Evolutionary conservation across 2,329 filamentous ascomycete genomes (phyloP), one percentile per base, ranked within the genome.

Genomic region (Arthrinium puccinioides): DNA sequence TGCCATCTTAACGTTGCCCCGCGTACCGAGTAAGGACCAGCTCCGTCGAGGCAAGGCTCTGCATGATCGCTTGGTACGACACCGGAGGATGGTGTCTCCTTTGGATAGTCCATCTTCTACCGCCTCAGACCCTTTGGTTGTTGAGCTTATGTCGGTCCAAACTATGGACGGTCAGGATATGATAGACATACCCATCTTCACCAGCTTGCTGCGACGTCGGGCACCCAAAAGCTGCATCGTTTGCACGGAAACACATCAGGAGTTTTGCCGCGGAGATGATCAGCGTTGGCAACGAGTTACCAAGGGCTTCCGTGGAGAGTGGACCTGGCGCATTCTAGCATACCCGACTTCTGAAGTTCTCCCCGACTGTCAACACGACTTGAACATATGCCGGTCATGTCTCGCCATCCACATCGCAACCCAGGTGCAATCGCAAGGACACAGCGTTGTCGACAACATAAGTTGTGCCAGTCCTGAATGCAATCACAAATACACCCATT

Each of bases 401-500:
- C 35, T 45, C 19, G 21, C 23, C 16, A 30, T 24, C 13, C 30
- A 41, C 18, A 41, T 47, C 11, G 28, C 36, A 13, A 35, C 43
- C 38, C 16, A 70, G 42, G 43, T 68, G 56, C 33, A 69, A 39
- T 40, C 67, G 61, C 40, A 66, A 61, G 18, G 53, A 21, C 7
- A 57, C 61, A 5, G 64, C 59, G 14, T 53, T 55, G 25, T 65
- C 62, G 20, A 44, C 10, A 37, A 43, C 6, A 43, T 47, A 18
- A 16, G 28, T 15, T 45, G 40, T 18, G 43, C 43, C 16, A 37
- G 34, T 9, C 38, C 36, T 5, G 40, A 37, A 10, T 43, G 43
- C 19, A 14, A 33, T 13, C 42, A 42, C 18, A 25, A 27, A 14
- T 37, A 41, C 19, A 34, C 26, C 7, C 40, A 42, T 24, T 27